Evolutionary conservation across 2,329 filamentous ascomycete genomes (phyloP), one percentile per base, ranked within the genome.

Genomic region (Alternaria sp.): DNA sequence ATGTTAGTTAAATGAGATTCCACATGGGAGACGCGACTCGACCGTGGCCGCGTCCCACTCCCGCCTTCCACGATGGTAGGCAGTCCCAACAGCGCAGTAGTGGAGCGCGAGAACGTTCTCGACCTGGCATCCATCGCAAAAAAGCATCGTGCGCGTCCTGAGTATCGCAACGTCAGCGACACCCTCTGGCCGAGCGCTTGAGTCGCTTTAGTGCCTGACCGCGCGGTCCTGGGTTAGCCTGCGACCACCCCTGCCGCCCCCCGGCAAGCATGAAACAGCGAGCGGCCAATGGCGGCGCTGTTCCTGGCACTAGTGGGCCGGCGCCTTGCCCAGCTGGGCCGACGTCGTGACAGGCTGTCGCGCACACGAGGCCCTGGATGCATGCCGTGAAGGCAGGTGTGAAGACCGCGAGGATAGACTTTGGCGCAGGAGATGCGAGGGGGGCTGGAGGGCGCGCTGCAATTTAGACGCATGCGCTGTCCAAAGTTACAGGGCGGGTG

Each of bases 31-130:
- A 19, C 19, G 52, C 58, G 51, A 43, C 36, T 51, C 53, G 53
- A 44, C 26, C 15, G 32, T 52, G 25, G 25, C 44, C 44, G 59
- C 36, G 59, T 43, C 51, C 51, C 44, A 57, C 58, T n/a, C 21
- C 13, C 32, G 45, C 32, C 44, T 30, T 19, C 36, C 21, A 43
- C 43, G 28, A 47, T 32, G 32, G 40, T 15, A 44, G 26, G 44
- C 32, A 32, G 21, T 52, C 49, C 56, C 60, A 59, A 59, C 56
- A 62, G 30, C 30, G 25, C 28, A 28, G 26, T 17, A 44, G 60
- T 59, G 56, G 56, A 62, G 26, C 55, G 43, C 30, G 32, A 44
- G 44, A 52, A 50, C 21, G 55, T 59, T 62, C 59, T 62, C 59
- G 59, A 36, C 54, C 54, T 23, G 59, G 12, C 19, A 30, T 30